phyloP scores from a whole-genome alignment of 1,284 basidiomycete genomes.

The Microbotryum intermedium region DNA sequence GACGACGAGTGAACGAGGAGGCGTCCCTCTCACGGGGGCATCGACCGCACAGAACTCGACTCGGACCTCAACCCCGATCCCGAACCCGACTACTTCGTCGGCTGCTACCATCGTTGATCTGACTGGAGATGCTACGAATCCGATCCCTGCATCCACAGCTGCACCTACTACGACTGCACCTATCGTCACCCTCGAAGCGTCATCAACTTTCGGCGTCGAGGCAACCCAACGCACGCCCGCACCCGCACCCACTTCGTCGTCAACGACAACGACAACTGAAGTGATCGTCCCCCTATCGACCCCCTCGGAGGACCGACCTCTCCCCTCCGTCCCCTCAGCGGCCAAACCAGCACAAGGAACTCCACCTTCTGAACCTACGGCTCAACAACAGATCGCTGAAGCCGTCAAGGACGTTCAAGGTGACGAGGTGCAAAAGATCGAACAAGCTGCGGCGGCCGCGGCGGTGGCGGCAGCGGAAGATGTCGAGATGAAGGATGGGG shows the following conservation, averaged over 20 bases:
- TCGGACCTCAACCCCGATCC: not conserved
- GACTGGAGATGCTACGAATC: not conserved
- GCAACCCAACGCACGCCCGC: not conserved
- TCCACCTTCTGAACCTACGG: not conserved
- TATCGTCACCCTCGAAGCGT: not conserved
- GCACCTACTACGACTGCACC: not conserved
- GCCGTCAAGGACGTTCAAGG: slow-evolving; percentile 1
- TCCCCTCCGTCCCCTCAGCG: not conserved
- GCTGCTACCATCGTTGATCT: not conserved
- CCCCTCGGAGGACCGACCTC: not conserved
- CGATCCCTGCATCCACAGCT: not conserved
- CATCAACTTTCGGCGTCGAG: too few species aligned
- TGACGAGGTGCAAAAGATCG: not conserved
- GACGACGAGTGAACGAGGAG: not conserved
- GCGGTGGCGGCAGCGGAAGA: too few species aligned
- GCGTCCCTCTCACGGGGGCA: not conserved
- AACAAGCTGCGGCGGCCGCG: too few species aligned
- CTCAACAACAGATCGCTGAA: slow-evolving; percentile 3
- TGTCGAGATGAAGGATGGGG: not conserved
- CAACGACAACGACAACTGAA: not conserved
- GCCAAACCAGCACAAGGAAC: slow-evolving; percentile 4
- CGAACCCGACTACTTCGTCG: not conserved
- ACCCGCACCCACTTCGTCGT: not conserved
- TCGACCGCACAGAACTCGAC: slow-evolving; percentile 11
- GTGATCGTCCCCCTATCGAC: not conserved